A percentile compares a stretch with the other conserved stretches of the same genome.
phyloP scores from a whole-genome alignment of 2,329 filamentous ascomycete genomes.

The Endoconidiophora polonica region DNA sequence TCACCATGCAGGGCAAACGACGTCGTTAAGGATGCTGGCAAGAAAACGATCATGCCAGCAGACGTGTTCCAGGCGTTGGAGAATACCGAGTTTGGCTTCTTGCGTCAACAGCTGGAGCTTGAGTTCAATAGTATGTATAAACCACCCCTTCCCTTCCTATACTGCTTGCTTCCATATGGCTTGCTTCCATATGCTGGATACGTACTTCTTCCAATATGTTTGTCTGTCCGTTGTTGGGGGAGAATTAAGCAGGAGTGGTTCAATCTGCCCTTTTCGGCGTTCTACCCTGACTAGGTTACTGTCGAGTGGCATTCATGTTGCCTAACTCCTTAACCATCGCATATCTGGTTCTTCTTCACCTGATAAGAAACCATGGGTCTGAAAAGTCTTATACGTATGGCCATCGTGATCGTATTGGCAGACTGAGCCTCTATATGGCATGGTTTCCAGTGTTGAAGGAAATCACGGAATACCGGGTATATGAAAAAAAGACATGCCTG shows the following conservation, averaged over 20 bases:
- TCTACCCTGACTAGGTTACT: too few relatives aligned
- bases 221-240: too few relatives aligned
- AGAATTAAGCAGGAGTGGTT: too few relatives aligned
- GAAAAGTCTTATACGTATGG: too few relatives aligned
- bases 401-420: too few relatives aligned
- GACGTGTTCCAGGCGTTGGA: slow-evolving; percentile 65
- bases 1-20: slow-evolving; percentile 49
- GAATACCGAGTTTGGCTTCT: slow-evolving; percentile 62
- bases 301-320: not conserved
- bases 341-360: not conserved
- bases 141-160: not conserved
- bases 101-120: slow-evolving; percentile 49
- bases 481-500: too few relatives aligned
- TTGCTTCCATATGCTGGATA: not conserved
- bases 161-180: not conserved
- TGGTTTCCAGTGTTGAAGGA: too few relatives aligned
- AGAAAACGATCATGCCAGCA: slow-evolving; percentile 61
- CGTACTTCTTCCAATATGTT: not conserved
- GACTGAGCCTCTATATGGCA: too few relatives aligned
- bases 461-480: too few relatives aligned
- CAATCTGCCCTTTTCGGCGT: too few relatives aligned
- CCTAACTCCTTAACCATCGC: not conserved
- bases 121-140: slow-evolving; percentile 52
- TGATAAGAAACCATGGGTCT: slow-evolving; percentile 5
- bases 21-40: slow-evolving; percentile 45